A percentile compares a stretch with the other conserved stretches of the same genome.
phyloP scores from a whole-genome alignment of 345 rosid genomes.

The Clarkia xantiana region DNA sequence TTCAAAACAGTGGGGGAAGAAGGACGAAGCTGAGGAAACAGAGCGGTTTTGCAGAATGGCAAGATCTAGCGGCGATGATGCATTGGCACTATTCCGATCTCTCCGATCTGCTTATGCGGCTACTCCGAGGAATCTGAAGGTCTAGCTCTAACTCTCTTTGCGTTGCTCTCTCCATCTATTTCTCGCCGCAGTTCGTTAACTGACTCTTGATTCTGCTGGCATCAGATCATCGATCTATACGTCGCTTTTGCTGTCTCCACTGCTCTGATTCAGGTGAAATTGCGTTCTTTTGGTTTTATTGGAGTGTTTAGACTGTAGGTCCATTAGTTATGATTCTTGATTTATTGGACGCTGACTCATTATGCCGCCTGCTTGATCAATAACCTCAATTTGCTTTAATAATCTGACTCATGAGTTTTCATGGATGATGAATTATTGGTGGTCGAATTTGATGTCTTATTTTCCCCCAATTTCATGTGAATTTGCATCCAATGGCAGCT shows the following conservation, averaged over 20 bases:
- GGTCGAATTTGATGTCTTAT: no score
- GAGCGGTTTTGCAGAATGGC: constrained; percentile 3
- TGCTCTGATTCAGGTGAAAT: constrained; percentile 68
- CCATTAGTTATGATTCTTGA: constrained; percentile 2
- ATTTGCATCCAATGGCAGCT: no score
- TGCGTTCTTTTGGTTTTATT: background rate
- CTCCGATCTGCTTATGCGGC: constrained; percentile 37
- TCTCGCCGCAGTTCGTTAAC: background rate
- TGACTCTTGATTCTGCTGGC: background rate
- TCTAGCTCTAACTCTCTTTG: background rate
- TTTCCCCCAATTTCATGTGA: no score
- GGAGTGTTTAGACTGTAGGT: background rate
- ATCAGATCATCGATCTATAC: constrained; percentile 80
- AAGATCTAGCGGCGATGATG: constrained; percentile 21
- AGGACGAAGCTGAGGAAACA: constrained; percentile 1
- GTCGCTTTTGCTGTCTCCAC: constrained; percentile 70
- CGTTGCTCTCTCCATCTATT: background rate
- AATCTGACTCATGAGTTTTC: no score
- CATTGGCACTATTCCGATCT: constrained; percentile 28
- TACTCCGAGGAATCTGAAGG: constrained; percentile 35
- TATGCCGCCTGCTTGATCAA: no score
- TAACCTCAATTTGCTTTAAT: no score
- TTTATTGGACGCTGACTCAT: no score
- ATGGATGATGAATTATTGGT: no score
- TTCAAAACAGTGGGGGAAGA: no score